Conservation (phyloP, 2,329 filamentous ascomycete genomes). For the Nannizzia gypsea region DNA sequence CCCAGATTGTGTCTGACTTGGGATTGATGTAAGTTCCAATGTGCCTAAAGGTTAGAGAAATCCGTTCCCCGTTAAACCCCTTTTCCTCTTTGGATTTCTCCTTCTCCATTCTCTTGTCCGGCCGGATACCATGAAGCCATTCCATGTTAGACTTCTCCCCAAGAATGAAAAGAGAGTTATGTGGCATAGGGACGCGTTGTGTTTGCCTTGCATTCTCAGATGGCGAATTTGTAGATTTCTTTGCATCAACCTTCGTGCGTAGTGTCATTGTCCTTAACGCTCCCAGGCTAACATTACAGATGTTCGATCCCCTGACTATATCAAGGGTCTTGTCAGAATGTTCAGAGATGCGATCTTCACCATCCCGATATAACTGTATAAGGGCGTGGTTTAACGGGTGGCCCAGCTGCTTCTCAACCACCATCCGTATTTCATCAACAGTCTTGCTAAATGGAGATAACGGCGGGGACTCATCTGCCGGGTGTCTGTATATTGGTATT, state of each 20-base stretch:
- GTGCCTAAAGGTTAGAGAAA: slow-evolving; percentile 79
- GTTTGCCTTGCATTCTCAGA: slow-evolving; percentile 40
- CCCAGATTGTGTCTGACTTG: slow-evolving; percentile 65
- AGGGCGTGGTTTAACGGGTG: slow-evolving; percentile 83
- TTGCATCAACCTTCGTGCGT: slow-evolving; percentile 50
- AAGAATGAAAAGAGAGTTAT: slow-evolving; percentile 80
- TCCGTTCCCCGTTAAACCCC: slow-evolving; percentile 62
- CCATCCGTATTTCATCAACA: slow-evolving; percentile 54
- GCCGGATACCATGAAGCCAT: slow-evolving; percentile 86
- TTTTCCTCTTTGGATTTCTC: slow-evolving; percentile 61
- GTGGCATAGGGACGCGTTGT: slow-evolving; percentile 62
- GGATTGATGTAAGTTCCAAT: slow-evolving; percentile 74
- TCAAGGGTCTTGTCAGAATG: slow-evolving; percentile 96
- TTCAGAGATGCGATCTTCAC: slow-evolving; percentile 85
- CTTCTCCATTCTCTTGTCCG: slow-evolving; percentile 60
- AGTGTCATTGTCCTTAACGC: slow-evolving; percentile 83
- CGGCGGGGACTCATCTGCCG: slow-evolving; percentile 74
- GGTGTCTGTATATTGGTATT: slow-evolving; percentile 88
- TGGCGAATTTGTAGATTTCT: slow-evolving; percentile 17
- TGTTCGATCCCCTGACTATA: slow-evolving; percentile 65
- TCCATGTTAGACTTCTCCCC: slow-evolving; percentile 68
- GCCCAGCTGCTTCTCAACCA: slow-evolving; percentile 59
- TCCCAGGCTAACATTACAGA: slow-evolving; percentile 89
- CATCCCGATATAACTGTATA: slow-evolving; percentile 84
- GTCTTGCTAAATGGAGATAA: slow-evolving; percentile 63